Percentiles rank a stretch among this genome's conserved stretches.
These are phyloP conservation scores for Lichtheimia hyalospora DNA, from an alignment of 371 early-diverging fungal species.

Conservation along the genomic window DNA sequence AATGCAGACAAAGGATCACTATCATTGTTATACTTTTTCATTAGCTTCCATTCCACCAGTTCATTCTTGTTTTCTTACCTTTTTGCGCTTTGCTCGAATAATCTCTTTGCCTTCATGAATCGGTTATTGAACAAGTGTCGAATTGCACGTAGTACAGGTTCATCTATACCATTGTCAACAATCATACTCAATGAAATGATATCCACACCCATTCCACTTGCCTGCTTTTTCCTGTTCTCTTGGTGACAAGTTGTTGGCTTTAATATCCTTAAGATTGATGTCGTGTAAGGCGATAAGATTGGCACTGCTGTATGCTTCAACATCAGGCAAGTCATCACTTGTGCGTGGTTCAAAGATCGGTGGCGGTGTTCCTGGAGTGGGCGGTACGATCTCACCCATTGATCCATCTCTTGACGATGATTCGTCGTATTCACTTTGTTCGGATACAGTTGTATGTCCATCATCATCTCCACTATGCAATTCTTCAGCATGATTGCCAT, in stretches of 20 bases:
- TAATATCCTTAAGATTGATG: slow-evolving; percentile 41
- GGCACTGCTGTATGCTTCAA: slow-evolving; percentile 36
- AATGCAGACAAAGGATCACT: slow-evolving; percentile 52
- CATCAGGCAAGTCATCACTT: slow-evolving; percentile 39
- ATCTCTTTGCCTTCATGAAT: slow-evolving; percentile 52
- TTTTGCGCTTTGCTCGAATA: slow-evolving; percentile 33
- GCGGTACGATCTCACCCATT: slow-evolving; percentile 18
- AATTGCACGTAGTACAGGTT: slow-evolving; percentile 52
- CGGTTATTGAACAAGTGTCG: slow-evolving; percentile 60
- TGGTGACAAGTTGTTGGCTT: slow-evolving; percentile 47
- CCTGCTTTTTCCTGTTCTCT: slow-evolving; percentile 56
- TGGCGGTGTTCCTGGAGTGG: slow-evolving; percentile 27
- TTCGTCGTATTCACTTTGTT: slow-evolving; percentile 2
- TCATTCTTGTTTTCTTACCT: slow-evolving; percentile 11
- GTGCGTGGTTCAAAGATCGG: slow-evolving; percentile 7
- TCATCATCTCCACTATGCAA: slow-evolving; percentile 19
- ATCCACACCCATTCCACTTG: slow-evolving; percentile 10
- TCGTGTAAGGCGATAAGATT: slow-evolving; percentile 39
- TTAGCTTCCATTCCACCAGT: neutral
- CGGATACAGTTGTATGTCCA: neutral
- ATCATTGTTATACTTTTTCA: neutral
- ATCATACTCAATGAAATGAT: neutral
- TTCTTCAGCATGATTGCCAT: slow-evolving; percentile 6
- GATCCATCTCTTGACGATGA: neutral
- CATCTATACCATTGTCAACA: slow-evolving; percentile 23